These are phyloP conservation scores for Circinella minor DNA, from an alignment of 371 early-diverging fungal genomes.

Conservation along the genomic window DNA sequence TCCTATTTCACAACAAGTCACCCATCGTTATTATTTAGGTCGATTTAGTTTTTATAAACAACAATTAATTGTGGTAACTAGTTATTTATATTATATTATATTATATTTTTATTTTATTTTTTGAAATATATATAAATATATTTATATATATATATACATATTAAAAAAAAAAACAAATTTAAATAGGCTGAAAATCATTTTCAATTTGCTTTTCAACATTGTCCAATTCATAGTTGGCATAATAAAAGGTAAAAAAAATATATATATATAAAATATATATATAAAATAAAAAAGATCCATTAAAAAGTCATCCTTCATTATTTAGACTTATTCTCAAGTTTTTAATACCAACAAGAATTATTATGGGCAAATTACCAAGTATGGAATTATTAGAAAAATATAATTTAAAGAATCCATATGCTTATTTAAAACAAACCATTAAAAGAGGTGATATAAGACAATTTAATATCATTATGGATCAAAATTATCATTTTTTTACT, in stretches of 20 bases:
- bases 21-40: constrained; percentile 61
- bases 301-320: background rate
- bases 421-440: constrained; percentile 21
- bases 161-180: no score
- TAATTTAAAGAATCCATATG: constrained; percentile 31
- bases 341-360: constrained; percentile 57
- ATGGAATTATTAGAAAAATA: constrained; percentile 39
- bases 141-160: no score
- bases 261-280: background rate
- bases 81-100: no score
- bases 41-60: constrained; percentile 55
- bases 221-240: constrained; percentile 32
- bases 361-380: constrained; percentile 51
- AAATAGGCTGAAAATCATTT: constrained; percentile 47
- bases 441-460: constrained; percentile 38
- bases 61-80: constrained; percentile 40
- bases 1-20: constrained; percentile 61
- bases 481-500: constrained; percentile 35
- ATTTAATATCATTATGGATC: constrained; percentile 35
- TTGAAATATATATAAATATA: no score
- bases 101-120: no score
- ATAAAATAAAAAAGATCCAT: background rate
- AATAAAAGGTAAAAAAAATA: constrained; percentile 34
- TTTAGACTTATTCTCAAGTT: constrained; percentile 49
- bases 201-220: constrained; percentile 53